phyloP scores from a whole-genome alignment of 352 stramenopile species.

The Pythium pectinolyticum region DNA sequence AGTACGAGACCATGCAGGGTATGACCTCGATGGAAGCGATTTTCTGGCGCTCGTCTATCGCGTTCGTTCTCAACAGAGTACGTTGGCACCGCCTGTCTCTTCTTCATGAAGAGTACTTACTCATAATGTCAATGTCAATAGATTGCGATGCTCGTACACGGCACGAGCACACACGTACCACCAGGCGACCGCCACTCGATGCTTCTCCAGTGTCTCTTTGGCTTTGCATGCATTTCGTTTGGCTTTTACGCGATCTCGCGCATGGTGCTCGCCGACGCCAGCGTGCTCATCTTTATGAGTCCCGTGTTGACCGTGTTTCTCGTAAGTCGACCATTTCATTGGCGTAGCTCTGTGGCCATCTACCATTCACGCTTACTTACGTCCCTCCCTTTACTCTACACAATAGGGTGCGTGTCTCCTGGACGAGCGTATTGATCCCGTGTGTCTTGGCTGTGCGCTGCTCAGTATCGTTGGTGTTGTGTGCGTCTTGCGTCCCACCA shows the following conservation, averaged over 20 bases:
- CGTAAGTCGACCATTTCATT: conserved; percentile 20
- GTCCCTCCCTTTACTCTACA: too few relatives aligned
- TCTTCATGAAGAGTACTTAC: background rate
- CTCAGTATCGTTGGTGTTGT: conserved; percentile 37
- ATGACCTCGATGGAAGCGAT: conserved; percentile 52
- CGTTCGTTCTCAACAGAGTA: conserved; percentile 48
- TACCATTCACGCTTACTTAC: too few relatives aligned
- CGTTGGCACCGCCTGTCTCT: too few relatives aligned
- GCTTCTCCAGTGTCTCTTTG: conserved; percentile 46
- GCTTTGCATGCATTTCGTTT: conserved; percentile 56
- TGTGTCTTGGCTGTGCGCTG: conserved; percentile 36
- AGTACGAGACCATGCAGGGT: conserved; percentile 48
- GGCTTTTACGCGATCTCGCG: conserved; percentile 69
- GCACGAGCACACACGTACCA: conserved; percentile 28
- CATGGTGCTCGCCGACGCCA: conserved; percentile 73
- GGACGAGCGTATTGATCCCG: conserved; percentile 33
- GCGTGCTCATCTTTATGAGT: conserved; percentile 63
- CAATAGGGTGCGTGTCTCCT: conserved; percentile 27
- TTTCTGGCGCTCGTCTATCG: conserved; percentile 52
- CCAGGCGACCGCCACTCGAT: conserved; percentile 30
- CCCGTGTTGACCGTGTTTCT: conserved; percentile 71
- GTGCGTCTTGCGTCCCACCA: conserved; percentile 40
- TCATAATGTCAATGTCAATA: conserved; percentile 11
- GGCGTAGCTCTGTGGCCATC: too few relatives aligned
- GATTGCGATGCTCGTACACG: conserved; percentile 30